Evolutionary conservation across 1,139 yeast genomes (phyloP), one percentile per base, ranked within the genome.

Genomic region (Zygosaccharomyces sapae): DNA sequence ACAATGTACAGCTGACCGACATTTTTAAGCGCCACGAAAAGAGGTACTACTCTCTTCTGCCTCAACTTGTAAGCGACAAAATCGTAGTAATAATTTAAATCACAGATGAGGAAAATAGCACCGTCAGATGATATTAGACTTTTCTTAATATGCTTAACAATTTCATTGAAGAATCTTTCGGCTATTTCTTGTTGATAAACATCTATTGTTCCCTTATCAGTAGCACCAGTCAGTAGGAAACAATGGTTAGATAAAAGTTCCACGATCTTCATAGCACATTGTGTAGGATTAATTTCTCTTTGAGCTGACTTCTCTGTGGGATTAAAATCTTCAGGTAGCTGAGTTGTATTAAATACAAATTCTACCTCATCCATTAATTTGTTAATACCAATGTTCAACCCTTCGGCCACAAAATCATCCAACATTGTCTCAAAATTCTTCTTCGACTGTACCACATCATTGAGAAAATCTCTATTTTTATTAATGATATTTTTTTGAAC

Each of bases 121-220:
- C 98, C 98, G 7, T 76, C 76, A 2, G 82, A 83, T 2, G 95
- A 86, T 2, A 92, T 78, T 1, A 81, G 76, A 53, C 80, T 77
- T 40, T 83, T 76, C 54, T 82, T 81, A 44, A 92, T 72, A 48
- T 84, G 79, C 62, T 87, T 88, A 34, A 88, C 87, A 36, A 92
- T 71, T 1, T 83, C 73, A 38, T 79, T 83, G 61, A 88, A 89
- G 54, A 92, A 83, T 42, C 98, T 67, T 61, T 88, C 88, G 0
- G 96, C 96, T 34, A 92, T 81, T 62, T 92, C 98, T 62, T 89
- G 96, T 58, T 90, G 95, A 62, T 89, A 92, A 0, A 92, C 95
- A 58, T 90, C 97, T 24, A 90, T 79, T 6, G 94, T 83, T 0
- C 89, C 79, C 59, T 84, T 86, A 49, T 92, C 97, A 0, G 97